Evolutionary conservation across 495 filamentous ascomycete species (phyloP), one percentile per base, ranked within the genome.

Genomic region (Stereocaulon alpinum): DNA sequence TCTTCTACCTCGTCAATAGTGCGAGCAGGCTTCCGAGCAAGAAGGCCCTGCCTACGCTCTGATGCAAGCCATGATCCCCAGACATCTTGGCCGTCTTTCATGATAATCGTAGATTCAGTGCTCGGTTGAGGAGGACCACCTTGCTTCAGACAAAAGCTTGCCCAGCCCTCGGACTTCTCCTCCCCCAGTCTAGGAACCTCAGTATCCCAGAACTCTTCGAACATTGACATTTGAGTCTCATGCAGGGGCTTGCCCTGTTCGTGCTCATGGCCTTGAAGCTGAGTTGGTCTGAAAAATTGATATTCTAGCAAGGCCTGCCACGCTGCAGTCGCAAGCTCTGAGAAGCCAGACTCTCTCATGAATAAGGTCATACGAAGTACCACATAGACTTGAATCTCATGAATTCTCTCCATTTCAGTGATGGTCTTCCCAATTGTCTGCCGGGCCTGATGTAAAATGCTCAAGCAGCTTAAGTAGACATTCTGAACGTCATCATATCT

Each of bases 261-360:
- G 3, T 63, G 55, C 12, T 17, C 55, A 32, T 40, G 55, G 44
- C 44, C 56, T 24, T 53, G 32, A 27, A 67, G 48, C 6, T 58
- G 29, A 10, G 49, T 44, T 4, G 85, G 85, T 18, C 71, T 72
- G 53, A 83, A 82, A 58, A 88, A 84, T 40, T 81, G 80, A 49
- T 88, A 76, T 68, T 97, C 93, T 4, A 97, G 73, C 6, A 86
- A 64, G 10, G 80, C 86, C 68, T 98, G 93, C 89, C 94, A 95
- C 12, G 86, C 75, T 18, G 85, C 89, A 1, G 86, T 74, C 4
- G 87, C 83, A 41, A 85, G 73, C 67, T 97, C 93, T n/a, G 74
- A 66, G 67, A 85, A 93, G 0, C 93, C 93, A 34, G 89, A 76
- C 69, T 96, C 89, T 22, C 79, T 75, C 55, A 93, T 77, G 64